These are phyloP conservation scores for Cubamyces lactineus DNA, from an alignment of 768 basidiomycete species.

Conservation along the genomic window DNA sequence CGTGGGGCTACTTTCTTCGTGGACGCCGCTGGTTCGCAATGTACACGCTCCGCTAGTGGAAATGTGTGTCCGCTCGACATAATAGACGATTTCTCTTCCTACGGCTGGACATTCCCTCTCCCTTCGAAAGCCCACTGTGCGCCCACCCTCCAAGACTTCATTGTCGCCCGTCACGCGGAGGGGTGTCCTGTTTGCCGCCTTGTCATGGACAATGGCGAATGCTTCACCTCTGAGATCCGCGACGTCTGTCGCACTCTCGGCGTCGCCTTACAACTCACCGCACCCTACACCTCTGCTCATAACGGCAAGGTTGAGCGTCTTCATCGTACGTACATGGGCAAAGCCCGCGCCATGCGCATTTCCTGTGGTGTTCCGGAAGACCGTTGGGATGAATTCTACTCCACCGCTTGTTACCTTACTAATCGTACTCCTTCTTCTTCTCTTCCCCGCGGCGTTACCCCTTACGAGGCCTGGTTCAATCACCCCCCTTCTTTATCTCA, in stretches of 20 bases:
- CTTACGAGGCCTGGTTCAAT: slow-evolving; percentile 22
- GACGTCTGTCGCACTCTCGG: slow-evolving; percentile 7
- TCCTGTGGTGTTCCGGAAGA: slow-evolving; percentile 2
- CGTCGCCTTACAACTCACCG: slow-evolving; percentile 28
- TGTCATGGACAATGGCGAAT: slow-evolving; percentile 33
- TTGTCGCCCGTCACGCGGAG: slow-evolving; percentile 26
- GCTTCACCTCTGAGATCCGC: slow-evolving; percentile 11
- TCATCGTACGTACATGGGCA: slow-evolving; percentile 39
- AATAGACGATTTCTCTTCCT: slow-evolving; percentile 38
- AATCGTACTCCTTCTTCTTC: slow-evolving; percentile 7
- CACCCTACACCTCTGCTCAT: slow-evolving; percentile 42
- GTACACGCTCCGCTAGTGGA: slow-evolving; percentile 1
- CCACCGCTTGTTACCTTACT: slow-evolving; percentile 20
- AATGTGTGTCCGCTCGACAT: slow-evolving; percentile 36
- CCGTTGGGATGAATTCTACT: slow-evolving; percentile 17
- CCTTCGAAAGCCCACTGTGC: slow-evolving; percentile 34
- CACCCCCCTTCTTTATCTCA: slow-evolving; percentile 25
- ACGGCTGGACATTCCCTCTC: slow-evolving; percentile 39
- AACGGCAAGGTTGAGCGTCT: slow-evolving; percentile 42
- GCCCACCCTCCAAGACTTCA: slow-evolving; percentile 35
- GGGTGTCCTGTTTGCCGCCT: slow-evolving; percentile 26
- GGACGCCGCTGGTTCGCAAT: slow-evolving; percentile 31
- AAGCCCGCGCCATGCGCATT: slow-evolving; percentile 8
- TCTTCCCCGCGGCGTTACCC: slow-evolving; percentile 3
- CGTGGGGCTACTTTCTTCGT: slow-evolving; percentile 37